These are phyloP conservation scores for Macrocybe gigantea DNA, from an alignment of 768 basidiomycete genomes.

Conservation along the genomic window DNA sequence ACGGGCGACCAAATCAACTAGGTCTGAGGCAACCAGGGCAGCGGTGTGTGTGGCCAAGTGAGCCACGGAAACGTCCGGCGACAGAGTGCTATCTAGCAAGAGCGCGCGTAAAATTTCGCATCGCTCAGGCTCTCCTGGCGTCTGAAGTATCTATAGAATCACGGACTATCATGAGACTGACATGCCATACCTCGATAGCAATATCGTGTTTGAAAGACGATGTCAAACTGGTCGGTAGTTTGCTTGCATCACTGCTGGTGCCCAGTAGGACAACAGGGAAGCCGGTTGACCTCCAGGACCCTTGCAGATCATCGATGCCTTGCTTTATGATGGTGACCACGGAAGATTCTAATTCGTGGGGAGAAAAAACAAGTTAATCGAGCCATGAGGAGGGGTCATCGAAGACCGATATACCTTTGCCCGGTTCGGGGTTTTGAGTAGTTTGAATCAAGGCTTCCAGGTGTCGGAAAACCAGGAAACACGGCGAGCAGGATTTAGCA, in stretches of 20 bases:
- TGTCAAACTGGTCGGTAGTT: conserved; percentile 55
- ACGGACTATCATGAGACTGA: not conserved
- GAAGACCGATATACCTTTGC: conserved; percentile 60
- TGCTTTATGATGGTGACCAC: conserved; percentile 57
- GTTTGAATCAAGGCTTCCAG: conserved; percentile 74
- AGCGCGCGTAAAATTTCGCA: conserved; percentile 49
- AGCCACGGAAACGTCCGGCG: conserved; percentile 75
- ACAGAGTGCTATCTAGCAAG: conserved; percentile 35
- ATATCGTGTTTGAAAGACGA: conserved; percentile 86
- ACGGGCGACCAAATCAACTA: conserved; percentile 61
- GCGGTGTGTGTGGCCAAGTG: conserved; percentile 83
- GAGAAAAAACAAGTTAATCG: not conserved
- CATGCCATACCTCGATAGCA: conserved; percentile 51
- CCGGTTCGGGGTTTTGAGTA: conserved; percentile 56
- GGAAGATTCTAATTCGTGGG: conserved; percentile 40
- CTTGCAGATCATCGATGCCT: conserved; percentile 50
- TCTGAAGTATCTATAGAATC: conserved; percentile 35
- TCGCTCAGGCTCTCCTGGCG: conserved; percentile 75
- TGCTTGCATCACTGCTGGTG: conserved; percentile 62
- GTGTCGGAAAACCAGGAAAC: conserved; percentile 74
- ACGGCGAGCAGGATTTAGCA: conserved; percentile 76
- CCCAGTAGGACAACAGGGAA: conserved; percentile 75
- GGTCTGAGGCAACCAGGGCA: conserved; percentile 79
- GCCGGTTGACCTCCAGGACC: conserved; percentile 52
- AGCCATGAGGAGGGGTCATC: not conserved